A percentile compares a stretch with the other conserved stretches of the same genome.
phyloP scores from a whole-genome alignment of 495 filamentous ascomycete species.

The Oleoguttula mirabilis region DNA sequence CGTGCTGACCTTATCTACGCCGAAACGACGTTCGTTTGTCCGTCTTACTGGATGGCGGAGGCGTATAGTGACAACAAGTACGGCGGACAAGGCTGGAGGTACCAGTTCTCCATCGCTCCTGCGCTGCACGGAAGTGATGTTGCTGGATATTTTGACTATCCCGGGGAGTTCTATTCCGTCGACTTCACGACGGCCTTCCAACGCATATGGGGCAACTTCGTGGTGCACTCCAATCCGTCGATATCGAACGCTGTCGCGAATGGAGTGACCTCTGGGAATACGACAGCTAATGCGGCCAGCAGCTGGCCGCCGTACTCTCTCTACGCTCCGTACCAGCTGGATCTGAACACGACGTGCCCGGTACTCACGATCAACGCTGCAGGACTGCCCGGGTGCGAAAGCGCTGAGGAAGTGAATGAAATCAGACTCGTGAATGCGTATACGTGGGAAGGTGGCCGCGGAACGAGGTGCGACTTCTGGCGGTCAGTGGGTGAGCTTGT shows the following conservation, averaged over 20 bases:
- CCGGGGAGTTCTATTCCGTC: slow-evolving; percentile 20
- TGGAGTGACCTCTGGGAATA: background rate
- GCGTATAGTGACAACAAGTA: slow-evolving; percentile 36
- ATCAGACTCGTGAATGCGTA: slow-evolving; percentile 15
- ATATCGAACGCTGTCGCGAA: slow-evolving; percentile 36
- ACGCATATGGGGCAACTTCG: slow-evolving; percentile 43
- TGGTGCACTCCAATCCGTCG: slow-evolving; percentile 39
- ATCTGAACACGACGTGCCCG: slow-evolving; percentile 44
- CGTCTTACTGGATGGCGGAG: slow-evolving; percentile 50
- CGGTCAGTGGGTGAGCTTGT: slow-evolving; percentile 12
- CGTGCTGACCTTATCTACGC: slow-evolving; percentile 36
- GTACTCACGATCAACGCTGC: background rate
- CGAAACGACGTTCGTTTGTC: slow-evolving; percentile 43
- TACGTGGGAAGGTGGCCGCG: slow-evolving; percentile 21
- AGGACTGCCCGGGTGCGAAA: too few relatives aligned
- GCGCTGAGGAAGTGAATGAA: slow-evolving; percentile 13
- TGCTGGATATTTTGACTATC: slow-evolving; percentile 37
- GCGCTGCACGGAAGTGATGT: slow-evolving; percentile 45
- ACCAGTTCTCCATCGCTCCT: slow-evolving; percentile 47
- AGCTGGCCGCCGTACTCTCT: slow-evolving; percentile 29
- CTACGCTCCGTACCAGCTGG: slow-evolving; percentile 31
- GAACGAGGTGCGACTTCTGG: slow-evolving; percentile 22
- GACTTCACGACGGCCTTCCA: slow-evolving; percentile 29
- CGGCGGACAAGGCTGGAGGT: slow-evolving; percentile 36
- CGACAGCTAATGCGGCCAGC: slow-evolving; percentile 6